Evolutionary conservation across 768 basidiomycete species (phyloP).

Genomic region (Tulasnella sp.): DNA sequence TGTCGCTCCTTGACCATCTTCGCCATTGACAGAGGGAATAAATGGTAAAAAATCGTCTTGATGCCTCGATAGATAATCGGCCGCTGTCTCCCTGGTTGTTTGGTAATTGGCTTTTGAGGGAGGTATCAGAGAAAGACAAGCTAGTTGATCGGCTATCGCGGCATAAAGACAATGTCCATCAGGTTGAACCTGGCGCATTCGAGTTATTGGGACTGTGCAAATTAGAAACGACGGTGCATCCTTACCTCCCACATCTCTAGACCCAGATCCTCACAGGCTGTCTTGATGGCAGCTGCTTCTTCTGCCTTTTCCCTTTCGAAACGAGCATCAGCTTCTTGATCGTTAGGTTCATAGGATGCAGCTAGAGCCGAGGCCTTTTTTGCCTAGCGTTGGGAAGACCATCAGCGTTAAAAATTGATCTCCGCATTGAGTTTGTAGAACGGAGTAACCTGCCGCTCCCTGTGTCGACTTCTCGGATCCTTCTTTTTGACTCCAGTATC

Average conservation of each 20-base stretch:
- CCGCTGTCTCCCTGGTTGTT: slow-evolving; percentile 52
- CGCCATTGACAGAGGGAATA: slow-evolving; percentile 57
- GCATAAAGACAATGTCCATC: slow-evolving; percentile 96
- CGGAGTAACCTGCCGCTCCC: slow-evolving; percentile 51
- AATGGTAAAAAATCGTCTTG: slow-evolving; percentile 89
- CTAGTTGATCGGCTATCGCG: slow-evolving; percentile 84
- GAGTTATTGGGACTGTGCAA: neutral
- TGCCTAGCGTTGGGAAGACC: slow-evolving; percentile 33
- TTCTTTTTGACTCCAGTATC: slow-evolving; percentile 32
- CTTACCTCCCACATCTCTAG: slow-evolving; percentile 54
- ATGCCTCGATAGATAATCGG: slow-evolving; percentile 69
- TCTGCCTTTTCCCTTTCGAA: slow-evolving; percentile 51
- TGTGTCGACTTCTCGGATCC: slow-evolving; percentile 49
- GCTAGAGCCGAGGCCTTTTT: slow-evolving; percentile 56
- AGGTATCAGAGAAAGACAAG: slow-evolving; percentile 53
- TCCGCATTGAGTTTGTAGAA: neutral
- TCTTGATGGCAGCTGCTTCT: slow-evolving; percentile 51
- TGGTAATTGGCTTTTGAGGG: slow-evolving; percentile 44
- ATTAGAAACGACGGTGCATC: slow-evolving; percentile 3
- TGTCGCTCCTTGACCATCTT: slow-evolving; percentile 50
- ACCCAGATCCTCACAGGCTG: slow-evolving; percentile 49
- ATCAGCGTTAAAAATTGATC: neutral
- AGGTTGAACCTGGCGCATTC: slow-evolving; percentile 56
- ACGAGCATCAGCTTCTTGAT: slow-evolving; percentile 47
- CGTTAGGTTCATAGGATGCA: slow-evolving; percentile 37